These are phyloP conservation scores for Nitzschia sp. DNA, from an alignment of 108 stramenopile species.

Conservation along the genomic window DNA sequence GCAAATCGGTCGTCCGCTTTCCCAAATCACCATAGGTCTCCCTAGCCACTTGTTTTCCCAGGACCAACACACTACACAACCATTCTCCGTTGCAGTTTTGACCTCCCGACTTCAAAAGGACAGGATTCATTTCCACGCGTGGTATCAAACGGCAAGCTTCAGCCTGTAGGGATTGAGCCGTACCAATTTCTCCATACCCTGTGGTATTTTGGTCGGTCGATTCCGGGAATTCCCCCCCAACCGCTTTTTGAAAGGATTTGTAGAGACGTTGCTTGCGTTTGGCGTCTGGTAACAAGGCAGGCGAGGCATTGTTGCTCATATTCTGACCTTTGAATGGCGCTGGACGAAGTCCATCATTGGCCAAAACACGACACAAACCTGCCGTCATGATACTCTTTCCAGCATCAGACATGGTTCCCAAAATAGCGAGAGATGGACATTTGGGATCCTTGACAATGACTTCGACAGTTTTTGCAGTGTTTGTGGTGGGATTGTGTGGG, in stretches of 20 bases:
- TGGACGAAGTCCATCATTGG: slow-evolving; percentile 19
- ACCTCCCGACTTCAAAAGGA: slow-evolving; percentile 36
- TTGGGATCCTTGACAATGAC: slow-evolving; percentile 2
- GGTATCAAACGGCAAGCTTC: slow-evolving; percentile 42
- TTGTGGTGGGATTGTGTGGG: neutral
- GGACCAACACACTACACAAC: slow-evolving; percentile 29
- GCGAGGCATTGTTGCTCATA: slow-evolving; percentile 36
- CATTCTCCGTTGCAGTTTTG: slow-evolving; percentile 27
- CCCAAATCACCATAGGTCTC: slow-evolving; percentile 35
- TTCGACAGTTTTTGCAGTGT: neutral
- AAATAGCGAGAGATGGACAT: slow-evolving; percentile 24
- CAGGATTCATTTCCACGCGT: slow-evolving; percentile 50
- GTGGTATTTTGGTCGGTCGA: neutral
- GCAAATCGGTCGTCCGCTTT: slow-evolving; percentile 18
- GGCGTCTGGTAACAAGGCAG: slow-evolving; percentile 32
- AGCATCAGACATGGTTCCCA: slow-evolving; percentile 40
- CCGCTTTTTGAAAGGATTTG: slow-evolving; percentile 20
- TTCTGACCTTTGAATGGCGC: slow-evolving; percentile 48
- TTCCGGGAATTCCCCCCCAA: slow-evolving; percentile 6
- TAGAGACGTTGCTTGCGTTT: slow-evolving; percentile 27
- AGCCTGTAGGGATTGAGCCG: slow-evolving; percentile 43
- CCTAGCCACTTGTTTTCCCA: slow-evolving; percentile 34
- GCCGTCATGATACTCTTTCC: slow-evolving; percentile 39
- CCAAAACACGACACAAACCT: slow-evolving; percentile 35
- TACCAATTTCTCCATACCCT: slow-evolving; percentile 38